phyloP scores from a whole-genome alignment of 805 yeast species.

The Candida stauntonica region DNA sequence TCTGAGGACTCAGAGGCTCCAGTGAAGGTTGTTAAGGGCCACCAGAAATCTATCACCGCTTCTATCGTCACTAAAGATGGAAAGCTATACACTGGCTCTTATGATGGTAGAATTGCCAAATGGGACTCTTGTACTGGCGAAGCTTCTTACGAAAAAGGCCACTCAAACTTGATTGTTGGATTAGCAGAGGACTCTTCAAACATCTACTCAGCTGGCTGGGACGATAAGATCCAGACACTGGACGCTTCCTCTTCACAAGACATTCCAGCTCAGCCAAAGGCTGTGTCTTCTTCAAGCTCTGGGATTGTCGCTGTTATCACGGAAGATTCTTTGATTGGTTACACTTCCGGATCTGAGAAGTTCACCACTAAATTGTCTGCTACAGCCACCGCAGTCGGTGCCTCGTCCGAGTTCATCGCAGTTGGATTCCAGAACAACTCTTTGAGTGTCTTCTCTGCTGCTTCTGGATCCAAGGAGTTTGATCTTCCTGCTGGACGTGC shows the following conservation, averaged over 20 bases:
- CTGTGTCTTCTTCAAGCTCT: conserved; percentile 35
- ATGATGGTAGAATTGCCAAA: conserved; percentile 68
- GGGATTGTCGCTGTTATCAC: conserved; percentile 35
- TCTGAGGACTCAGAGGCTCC: conserved; percentile 32
- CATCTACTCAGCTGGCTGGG: conserved; percentile 78
- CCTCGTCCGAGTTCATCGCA: conserved; percentile 40
- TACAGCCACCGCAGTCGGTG: conserved; percentile 43
- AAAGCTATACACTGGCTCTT: conserved; percentile 58
- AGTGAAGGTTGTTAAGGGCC: conserved; percentile 54
- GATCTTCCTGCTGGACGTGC: conserved; percentile 49
- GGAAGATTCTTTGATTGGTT: conserved; percentile 34
- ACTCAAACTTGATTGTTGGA: conserved; percentile 64
- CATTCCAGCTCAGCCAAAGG: conserved; percentile 47
- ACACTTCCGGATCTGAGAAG: conserved; percentile 30
- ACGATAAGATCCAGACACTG: conserved; percentile 57
- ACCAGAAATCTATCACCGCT: conserved; percentile 77
- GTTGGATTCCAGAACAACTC: conserved; percentile 42
- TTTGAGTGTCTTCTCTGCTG: conserved; percentile 37
- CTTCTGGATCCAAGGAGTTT: conserved; percentile 22
- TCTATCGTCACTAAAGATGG: conserved; percentile 30
- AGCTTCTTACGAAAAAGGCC: conserved; percentile 40
- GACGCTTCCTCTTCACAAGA: conserved; percentile 28
- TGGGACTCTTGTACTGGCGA: conserved; percentile 47
- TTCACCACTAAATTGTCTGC: conserved; percentile 31
- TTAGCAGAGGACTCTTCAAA: conserved; percentile 30